phyloP scores from a whole-genome alignment of 2,329 filamentous ascomycete genomes.

The Pseudonectria buxi region DNA sequence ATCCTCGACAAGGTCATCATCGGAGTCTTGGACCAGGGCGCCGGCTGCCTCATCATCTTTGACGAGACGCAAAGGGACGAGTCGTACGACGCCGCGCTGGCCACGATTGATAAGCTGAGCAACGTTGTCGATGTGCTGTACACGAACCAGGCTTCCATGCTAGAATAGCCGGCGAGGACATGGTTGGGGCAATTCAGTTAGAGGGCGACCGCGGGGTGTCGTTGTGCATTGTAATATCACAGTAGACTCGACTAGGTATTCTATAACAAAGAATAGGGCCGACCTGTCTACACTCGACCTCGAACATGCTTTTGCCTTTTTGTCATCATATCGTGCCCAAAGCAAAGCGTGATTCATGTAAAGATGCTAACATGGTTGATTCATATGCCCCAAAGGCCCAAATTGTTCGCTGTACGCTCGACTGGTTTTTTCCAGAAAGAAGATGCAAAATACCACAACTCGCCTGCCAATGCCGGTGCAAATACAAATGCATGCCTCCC shows the following conservation, averaged over 20 bases:
- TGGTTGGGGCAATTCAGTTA: background rate
- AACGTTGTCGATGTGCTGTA: constrained; percentile 96
- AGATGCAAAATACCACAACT: background rate
- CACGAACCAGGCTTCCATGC: constrained; percentile 90
- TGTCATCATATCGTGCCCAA: constrained; percentile 1
- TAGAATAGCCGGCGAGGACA: constrained; percentile 59
- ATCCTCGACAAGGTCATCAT: constrained; percentile 99
- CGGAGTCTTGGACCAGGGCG: constrained; percentile 92
- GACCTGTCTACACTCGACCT: constrained; percentile 17
- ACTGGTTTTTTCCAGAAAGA: background rate
- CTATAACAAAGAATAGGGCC: constrained; percentile 20
- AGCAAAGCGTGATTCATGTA: too few species aligned
- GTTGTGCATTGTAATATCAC: constrained; percentile 23
- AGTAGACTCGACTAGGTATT: constrained; percentile 29
- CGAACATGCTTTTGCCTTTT: constrained; percentile 7
- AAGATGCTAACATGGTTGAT: background rate
- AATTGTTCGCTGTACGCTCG: too few species aligned
- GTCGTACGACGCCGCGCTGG: constrained; percentile 86
- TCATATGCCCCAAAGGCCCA: too few species aligned
- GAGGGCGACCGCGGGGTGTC: constrained; percentile 5
- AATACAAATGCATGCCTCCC: constrained; percentile 3
- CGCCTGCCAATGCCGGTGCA: background rate
- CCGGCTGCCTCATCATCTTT: constrained; percentile 94
- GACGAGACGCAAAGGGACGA: constrained; percentile 92
- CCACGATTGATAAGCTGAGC: constrained; percentile 94